phyloP scores from a whole-genome alignment of 352 stramenopile species.

The Achlya hypogyna region DNA sequence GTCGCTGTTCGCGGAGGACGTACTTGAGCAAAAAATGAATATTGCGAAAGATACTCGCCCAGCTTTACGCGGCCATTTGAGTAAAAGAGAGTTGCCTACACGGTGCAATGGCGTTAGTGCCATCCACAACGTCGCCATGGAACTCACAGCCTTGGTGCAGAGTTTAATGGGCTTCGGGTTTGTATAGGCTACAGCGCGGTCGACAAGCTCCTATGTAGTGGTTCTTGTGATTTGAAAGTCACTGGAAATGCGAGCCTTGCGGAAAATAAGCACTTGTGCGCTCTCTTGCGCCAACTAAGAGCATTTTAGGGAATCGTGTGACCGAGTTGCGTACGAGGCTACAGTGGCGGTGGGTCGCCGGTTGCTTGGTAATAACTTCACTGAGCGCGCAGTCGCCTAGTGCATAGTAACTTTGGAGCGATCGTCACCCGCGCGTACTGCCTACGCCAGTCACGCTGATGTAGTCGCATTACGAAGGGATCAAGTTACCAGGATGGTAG shows the following conservation, averaged over 20 bases:
- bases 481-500: neutral
- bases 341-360: neutral
- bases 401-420: neutral
- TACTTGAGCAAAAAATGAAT: constrained; percentile 12
- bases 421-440: neutral
- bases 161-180: neutral
- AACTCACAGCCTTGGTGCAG: neutral
- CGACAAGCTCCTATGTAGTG: neutral
- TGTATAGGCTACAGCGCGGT: constrained; percentile 13
- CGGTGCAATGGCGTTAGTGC: neutral
- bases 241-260: neutral
- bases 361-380: constrained; percentile 3
- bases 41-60: neutral
- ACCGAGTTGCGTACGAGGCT: neutral
- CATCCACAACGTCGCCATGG: neutral
- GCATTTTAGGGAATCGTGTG: neutral
- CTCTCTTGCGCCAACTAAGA: constrained; percentile 16
- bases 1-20: neutral
- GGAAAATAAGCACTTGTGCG: neutral
- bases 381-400: constrained; percentile 12
- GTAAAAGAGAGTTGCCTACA: neutral
- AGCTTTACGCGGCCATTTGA: neutral
- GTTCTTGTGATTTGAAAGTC: neutral
- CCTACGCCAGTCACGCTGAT: neutral
- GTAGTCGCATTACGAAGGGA: too few relatives aligned